Evolutionary conservation across 139 green algal genomes (phyloP).

Genomic region (Spirogloea muscicola): DNA sequence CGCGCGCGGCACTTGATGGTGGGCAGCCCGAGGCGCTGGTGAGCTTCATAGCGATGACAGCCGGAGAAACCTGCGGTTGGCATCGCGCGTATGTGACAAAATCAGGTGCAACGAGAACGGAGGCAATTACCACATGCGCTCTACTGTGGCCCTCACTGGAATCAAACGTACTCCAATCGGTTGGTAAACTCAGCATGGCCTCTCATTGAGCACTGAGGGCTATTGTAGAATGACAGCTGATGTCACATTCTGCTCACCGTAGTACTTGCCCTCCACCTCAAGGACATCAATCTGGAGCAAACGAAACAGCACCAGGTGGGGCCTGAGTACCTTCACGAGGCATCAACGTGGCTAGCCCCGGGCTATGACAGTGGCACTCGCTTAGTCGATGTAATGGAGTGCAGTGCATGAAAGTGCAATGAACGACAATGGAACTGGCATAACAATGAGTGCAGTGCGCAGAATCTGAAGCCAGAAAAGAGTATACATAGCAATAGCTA

Average conservation of each 20-base stretch:
- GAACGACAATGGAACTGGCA: background rate
- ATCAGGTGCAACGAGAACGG: background rate
- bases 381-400: background rate
- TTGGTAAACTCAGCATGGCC: too few relatives aligned
- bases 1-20: constrained; percentile 80
- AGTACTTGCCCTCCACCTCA: constrained; percentile 49
- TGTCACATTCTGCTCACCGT: constrained; percentile 25
- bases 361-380: background rate
- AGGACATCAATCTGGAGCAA: constrained; percentile 49
- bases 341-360: background rate
- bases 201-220: too few relatives aligned
- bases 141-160: too few relatives aligned
- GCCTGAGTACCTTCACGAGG: background rate
- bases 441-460: background rate
- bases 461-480: background rate
- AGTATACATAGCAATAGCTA: background rate
- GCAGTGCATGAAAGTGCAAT: background rate
- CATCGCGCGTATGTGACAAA: background rate
- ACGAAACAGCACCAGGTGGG: too few relatives aligned
- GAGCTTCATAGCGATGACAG: constrained; percentile 79
- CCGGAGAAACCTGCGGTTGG: constrained; percentile 73
- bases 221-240: too few relatives aligned
- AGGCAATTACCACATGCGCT: too few relatives aligned
- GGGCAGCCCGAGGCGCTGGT: constrained; percentile 68
- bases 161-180: too few relatives aligned